Evolutionary conservation across 352 stramenopile genomes (phyloP), one percentile per base, ranked within the genome.

Genomic region (Pythium oligandrum): DNA sequence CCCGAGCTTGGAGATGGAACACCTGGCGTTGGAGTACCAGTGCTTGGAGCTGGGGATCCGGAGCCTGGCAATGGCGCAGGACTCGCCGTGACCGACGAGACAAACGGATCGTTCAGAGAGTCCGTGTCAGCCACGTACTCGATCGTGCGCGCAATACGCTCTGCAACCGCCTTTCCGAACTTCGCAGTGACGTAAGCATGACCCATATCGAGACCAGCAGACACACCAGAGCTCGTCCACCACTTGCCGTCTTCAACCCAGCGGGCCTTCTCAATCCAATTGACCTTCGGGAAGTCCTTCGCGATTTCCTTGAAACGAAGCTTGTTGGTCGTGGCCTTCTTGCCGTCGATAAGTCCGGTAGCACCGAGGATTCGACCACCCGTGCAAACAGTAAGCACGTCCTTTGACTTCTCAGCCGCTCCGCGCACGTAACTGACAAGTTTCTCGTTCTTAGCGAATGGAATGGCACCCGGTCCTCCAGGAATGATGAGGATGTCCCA

Each of bases 321-420:
- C 51, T 87, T 87, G 70, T 87, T 87, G 55, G 76, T 85, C n/a
- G 76, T 87, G 37, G 76, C 73, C 40, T 50, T 55, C 33, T 67
- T 71, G 12, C 61, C 67, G 38, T 76, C 71, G 33, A 87, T 44
- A 10, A 77, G 59, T 3, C 73, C 76, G 6, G 69, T 70, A 7
- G 64, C 57, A 5, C 66, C 73, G 40, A 87, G 59, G 37, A 84
- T 66, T 0, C 60, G 59, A 1, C 71, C 70, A 3, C 76, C 76
- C 26, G 76, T 85, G 61, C 76, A 87, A 51, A 87, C 72, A 1
- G 63, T 80, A 35, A 87, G 48, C 49, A 87, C 72, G 47, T 66
- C 46, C 33, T 55, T 67, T 3, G 71, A 63, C 1, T 48, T 47
- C 34, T 72, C 61, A 3, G 72, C 63, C 5, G 47, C 57, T 1